phyloP scores from a whole-genome alignment of 768 basidiomycete genomes.

The Tulasnella calospora region DNA sequence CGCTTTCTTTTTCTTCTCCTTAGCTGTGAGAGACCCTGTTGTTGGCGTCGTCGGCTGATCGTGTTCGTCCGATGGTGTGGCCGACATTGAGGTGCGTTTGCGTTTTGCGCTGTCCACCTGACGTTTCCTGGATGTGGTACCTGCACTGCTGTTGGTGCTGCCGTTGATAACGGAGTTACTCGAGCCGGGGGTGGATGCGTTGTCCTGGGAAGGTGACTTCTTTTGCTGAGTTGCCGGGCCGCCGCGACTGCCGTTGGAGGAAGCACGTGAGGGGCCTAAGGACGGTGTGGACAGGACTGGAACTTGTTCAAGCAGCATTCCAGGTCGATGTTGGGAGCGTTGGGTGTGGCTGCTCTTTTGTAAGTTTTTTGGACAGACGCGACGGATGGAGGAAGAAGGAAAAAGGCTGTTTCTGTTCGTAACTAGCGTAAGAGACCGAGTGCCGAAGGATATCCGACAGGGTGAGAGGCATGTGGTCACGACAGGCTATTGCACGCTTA shows the following conservation, averaged over 20 bases:
- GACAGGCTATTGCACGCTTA: neutral
- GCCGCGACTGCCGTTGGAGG: conserved; percentile 8
- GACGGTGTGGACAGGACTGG: conserved; percentile 16
- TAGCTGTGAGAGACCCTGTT: neutral
- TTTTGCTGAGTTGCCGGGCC: conserved; percentile 5
- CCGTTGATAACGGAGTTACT: conserved; percentile 15
- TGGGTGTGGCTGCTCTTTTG: neutral
- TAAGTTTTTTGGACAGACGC: neutral
- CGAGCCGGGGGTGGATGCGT: neutral
- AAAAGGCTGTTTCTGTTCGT: neutral
- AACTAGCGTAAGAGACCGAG: conserved; percentile 1
- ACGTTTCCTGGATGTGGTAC: conserved; percentile 4
- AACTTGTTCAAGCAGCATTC: conserved; percentile 17
- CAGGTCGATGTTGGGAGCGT: neutral
- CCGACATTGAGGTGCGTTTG: conserved; percentile 13
- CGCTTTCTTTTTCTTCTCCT: conserved; percentile 84
- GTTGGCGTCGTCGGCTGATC: neutral
- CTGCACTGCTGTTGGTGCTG: neutral
- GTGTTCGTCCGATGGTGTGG: conserved; percentile 11
- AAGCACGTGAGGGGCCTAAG: neutral
- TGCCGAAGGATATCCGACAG: conserved; percentile 18
- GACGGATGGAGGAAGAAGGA: neutral
- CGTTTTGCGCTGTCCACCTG: neutral
- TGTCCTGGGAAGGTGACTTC: conserved; percentile 6
- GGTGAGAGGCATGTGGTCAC: conserved; percentile 10